A percentile compares a stretch with the other conserved stretches of the same genome.
phyloP scores from a whole-genome alignment of 2,329 filamentous ascomycete genomes.

The Bimuria novae-zelandiae region DNA sequence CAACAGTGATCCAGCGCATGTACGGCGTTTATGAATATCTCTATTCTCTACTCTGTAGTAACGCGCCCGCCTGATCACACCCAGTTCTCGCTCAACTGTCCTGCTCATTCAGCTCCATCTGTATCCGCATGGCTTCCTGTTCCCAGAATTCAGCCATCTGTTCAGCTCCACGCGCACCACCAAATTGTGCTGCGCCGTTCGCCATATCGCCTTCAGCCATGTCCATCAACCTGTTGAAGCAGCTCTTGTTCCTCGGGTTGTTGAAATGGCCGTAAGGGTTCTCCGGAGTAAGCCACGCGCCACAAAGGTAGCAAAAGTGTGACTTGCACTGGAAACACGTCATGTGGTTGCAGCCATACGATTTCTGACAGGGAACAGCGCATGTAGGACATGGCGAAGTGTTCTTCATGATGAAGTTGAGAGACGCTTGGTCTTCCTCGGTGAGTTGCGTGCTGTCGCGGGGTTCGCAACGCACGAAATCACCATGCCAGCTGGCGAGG shows the following conservation, averaged over 20 bases:
- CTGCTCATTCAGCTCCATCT: conserved; percentile 47
- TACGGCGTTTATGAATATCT: neutral
- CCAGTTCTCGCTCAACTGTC: conserved; percentile 12
- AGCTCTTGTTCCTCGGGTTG: conserved; percentile 63
- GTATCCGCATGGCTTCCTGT: conserved; percentile 41
- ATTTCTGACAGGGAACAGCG: conserved; percentile 82
- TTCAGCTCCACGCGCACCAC: conserved; percentile 50
- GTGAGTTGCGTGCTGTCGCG: conserved; percentile 72
- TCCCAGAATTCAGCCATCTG: conserved; percentile 47
- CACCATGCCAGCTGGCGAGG: conserved; percentile 88
- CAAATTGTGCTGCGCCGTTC: conserved; percentile 50
- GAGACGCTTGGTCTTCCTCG: conserved; percentile 81
- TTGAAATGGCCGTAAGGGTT: conserved; percentile 95
- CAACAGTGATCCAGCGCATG: no score
- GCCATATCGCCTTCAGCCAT: conserved; percentile 75
- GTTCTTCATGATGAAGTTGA: conserved; percentile 80
- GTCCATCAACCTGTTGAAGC: conserved; percentile 89
- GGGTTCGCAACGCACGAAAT: conserved; percentile 73
- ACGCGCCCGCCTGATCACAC: no score
- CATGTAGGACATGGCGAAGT: conserved; percentile 91
- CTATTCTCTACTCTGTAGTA: no score
- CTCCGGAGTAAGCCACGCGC: conserved; percentile 76
- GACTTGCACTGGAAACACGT: conserved; percentile 85
- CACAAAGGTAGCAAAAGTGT: conserved; percentile 95
- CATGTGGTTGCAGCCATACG: conserved; percentile 96